Conservation (phyloP, 495 filamentous ascomycete genomes). For the Margaritispora aquatica region DNA sequence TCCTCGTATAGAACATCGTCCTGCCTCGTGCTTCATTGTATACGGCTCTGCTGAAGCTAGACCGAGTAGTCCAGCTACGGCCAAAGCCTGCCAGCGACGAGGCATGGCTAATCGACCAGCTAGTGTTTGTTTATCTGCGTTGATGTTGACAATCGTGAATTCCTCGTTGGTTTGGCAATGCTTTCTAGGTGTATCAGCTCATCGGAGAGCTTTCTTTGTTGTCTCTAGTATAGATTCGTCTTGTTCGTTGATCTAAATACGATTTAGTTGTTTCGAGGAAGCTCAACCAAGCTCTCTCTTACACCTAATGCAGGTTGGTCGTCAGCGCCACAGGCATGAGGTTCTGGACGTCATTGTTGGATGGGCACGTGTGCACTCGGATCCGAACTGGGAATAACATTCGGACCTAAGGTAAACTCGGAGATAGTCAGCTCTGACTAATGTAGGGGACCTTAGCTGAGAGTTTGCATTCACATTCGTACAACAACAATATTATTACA, state of each 20-base stretch:
- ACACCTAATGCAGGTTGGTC: not conserved
- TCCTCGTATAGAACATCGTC: conserved; percentile 85
- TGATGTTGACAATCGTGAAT: no score
- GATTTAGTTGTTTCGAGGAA: not conserved
- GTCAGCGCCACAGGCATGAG: not conserved
- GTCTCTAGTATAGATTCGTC: not conserved
- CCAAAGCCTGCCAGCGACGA: conserved; percentile 16
- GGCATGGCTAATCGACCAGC: conserved; percentile 16
- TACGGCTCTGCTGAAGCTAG: conserved; percentile 23
- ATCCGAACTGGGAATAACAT: no score
- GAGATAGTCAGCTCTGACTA: no score
- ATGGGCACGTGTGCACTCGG: not conserved
- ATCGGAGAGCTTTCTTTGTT: not conserved
- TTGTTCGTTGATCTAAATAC: not conserved
- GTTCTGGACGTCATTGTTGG: not conserved
- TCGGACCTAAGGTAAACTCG: not conserved
- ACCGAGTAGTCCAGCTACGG: conserved; percentile 12
- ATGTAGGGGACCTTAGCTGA: no score
- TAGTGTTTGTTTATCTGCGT: not conserved
- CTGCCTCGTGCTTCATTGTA: conserved; percentile 71
- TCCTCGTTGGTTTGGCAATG: no score
- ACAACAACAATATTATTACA: no score
- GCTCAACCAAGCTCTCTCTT: not conserved
- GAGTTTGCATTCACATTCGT: no score
- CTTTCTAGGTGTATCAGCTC: no score